Percentiles rank a stretch among this genome's conserved stretches.
Conservation (phyloP, 1,284 basidiomycete species). For the Irpex sp. region DNA sequence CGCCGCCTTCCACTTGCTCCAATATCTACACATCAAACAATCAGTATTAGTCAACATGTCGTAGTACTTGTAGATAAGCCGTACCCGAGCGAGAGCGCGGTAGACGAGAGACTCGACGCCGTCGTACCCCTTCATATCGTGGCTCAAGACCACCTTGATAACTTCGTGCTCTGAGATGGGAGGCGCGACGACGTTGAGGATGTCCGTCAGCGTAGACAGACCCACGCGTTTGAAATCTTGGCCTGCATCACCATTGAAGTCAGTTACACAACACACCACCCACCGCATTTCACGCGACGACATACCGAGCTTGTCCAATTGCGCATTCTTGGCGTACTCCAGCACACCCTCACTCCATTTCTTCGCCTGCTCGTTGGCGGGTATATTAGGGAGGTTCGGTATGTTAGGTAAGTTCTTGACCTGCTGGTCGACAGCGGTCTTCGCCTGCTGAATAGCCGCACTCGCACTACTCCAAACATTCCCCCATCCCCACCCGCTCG, state of each 20-base stretch:
- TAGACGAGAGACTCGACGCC: constrained; percentile 97
- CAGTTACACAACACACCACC: background rate
- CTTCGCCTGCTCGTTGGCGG: constrained; percentile 75
- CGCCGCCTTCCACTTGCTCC: constrained; percentile 92
- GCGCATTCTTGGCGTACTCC: constrained; percentile 39
- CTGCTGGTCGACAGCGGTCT: constrained; percentile 84
- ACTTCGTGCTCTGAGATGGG: constrained; percentile 98
- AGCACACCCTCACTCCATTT: constrained; percentile 61
- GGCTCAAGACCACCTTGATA: constrained; percentile 90
- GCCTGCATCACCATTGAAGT: constrained; percentile 40
- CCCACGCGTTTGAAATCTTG: constrained; percentile 84
- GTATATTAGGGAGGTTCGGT: constrained; percentile 48
- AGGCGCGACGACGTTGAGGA: constrained; percentile 94
- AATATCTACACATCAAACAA: constrained; percentile 53
- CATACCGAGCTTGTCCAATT: constrained; percentile 78
- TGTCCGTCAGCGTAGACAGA: constrained; percentile 81
- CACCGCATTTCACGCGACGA: background rate
- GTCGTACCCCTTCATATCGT: constrained; percentile 96
- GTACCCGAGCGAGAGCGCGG: constrained; percentile 74
- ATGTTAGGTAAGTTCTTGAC: constrained; percentile 56
- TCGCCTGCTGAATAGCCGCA: constrained; percentile 83
- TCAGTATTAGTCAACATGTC: background rate
- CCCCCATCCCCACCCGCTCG: constrained; percentile 67
- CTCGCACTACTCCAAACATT: constrained; percentile 85
- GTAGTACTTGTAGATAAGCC: too few relatives aligned